Conservation (phyloP, 805 yeast genomes). For the Starmerella vitae region DNA sequence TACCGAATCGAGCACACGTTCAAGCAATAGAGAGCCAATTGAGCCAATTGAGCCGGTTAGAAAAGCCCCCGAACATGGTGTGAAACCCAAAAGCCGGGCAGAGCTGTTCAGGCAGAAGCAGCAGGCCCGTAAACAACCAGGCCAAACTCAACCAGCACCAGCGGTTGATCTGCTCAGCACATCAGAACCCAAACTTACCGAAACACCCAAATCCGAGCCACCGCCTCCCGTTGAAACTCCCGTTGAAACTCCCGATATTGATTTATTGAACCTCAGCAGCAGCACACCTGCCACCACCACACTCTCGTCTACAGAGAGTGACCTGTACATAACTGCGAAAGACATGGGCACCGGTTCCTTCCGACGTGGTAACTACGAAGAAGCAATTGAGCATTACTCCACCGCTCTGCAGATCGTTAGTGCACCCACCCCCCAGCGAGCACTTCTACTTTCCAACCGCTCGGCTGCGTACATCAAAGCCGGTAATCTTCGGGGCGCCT, state of each 20-base stretch:
- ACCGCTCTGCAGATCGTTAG: conserved; percentile 49
- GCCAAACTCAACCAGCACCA: not conserved
- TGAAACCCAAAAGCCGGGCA: too few relatives aligned
- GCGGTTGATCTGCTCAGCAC: not conserved
- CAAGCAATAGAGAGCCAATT: not conserved
- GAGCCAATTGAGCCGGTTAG: not conserved
- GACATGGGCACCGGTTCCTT: conserved; percentile 47
- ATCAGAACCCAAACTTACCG: not conserved
- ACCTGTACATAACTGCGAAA: conserved; percentile 24
- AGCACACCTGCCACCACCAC: conserved; percentile 15
- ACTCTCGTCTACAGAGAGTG: conserved; percentile 22
- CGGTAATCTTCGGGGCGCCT: conserved; percentile 52
- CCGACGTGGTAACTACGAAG: conserved; percentile 67
- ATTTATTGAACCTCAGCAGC: conserved; percentile 14
- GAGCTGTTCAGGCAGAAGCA: conserved; percentile 15
- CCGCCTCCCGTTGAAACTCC: not conserved
- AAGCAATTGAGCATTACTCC: conserved; percentile 49
- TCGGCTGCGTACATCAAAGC: conserved; percentile 51
- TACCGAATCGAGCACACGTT: not conserved
- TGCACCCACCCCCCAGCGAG: conserved; percentile 44
- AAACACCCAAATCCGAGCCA: not conserved
- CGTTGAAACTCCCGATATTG: conserved; percentile 6
- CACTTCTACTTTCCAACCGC: conserved; percentile 63
- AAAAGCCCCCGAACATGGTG: not conserved
- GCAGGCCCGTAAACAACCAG: conserved; percentile 4